A percentile compares a stretch with the other conserved stretches of the same genome.
phyloP scores from a whole-genome alignment of 495 filamentous ascomycete species.

The Tuber indicum region DNA sequence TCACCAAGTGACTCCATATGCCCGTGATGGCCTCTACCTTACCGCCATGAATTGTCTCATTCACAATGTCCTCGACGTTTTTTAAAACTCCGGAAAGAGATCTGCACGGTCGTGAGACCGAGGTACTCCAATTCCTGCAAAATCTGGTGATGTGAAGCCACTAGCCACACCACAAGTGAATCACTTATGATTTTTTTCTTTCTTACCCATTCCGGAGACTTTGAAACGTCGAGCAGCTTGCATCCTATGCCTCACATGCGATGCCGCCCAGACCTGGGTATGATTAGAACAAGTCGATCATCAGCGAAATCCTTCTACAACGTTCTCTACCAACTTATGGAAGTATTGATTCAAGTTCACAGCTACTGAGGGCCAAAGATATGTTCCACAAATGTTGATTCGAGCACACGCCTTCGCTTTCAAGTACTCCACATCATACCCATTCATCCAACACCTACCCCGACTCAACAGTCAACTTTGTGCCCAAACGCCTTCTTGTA shows the following conservation, averaged over 20 bases:
- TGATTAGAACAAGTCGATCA: background rate
- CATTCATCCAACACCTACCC: background rate
- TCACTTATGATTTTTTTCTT: background rate
- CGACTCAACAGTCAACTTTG: background rate
- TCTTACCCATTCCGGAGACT: background rate
- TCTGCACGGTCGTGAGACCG: background rate
- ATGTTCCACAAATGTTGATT: background rate
- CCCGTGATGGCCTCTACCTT: background rate
- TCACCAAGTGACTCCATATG: background rate
- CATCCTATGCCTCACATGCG: background rate
- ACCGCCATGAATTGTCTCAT: background rate
- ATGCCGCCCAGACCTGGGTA: background rate
- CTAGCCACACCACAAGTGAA: no score
- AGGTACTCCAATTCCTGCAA: background rate
- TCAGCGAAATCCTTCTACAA: background rate
- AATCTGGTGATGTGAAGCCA: background rate
- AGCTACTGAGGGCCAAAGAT: background rate
- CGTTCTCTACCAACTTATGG: background rate
- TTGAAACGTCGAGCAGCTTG: background rate
- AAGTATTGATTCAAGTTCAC: background rate
- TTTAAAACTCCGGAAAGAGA: background rate
- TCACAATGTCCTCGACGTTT: background rate
- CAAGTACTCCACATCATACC: background rate
- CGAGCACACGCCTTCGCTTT: background rate
- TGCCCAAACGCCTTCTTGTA: background rate